These are phyloP conservation scores for Sarocladium strictum DNA, from an alignment of 2,329 filamentous ascomycete species.

Conservation along the genomic window DNA sequence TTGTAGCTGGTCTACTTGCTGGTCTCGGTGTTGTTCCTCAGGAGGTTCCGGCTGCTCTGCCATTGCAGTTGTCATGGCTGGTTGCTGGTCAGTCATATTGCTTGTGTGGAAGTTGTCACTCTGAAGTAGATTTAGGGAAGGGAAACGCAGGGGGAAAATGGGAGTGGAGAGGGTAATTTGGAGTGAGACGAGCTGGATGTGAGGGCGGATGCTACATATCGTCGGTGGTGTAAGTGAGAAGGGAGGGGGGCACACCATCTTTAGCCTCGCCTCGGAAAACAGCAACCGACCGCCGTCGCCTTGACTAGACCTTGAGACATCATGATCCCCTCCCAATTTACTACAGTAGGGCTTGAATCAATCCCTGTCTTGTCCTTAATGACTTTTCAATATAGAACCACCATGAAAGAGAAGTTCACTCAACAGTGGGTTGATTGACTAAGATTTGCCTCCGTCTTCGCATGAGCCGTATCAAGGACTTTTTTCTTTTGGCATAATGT, in stretches of 20 bases:
- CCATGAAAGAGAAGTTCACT: no score
- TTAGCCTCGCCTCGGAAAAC: conserved; percentile 6
- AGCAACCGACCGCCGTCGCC: not conserved
- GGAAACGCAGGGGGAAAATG: no score
- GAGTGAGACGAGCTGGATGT: not conserved
- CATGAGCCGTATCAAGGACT: no score
- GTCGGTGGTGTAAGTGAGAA: conserved; percentile 4
- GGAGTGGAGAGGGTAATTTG: no score
- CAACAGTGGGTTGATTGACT: no score
- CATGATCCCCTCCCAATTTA: no score
- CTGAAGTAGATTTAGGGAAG: no score
- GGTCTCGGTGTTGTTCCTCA: not conserved
- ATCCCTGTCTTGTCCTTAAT: no score
- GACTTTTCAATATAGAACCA: no score
- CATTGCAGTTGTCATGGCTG: not conserved
- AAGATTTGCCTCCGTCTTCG: not conserved
- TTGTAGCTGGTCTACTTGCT: not conserved
- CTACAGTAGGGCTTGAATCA: no score
- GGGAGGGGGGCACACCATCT: not conserved
- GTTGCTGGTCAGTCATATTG: not conserved
- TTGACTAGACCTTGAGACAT: no score
- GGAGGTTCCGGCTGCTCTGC: not conserved
- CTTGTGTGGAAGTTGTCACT: not conserved
- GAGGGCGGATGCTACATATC: not conserved
- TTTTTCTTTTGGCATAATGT: no score